Conservation (phyloP, 495 filamentous ascomycete species). For the Penicillium malachiteum region DNA sequence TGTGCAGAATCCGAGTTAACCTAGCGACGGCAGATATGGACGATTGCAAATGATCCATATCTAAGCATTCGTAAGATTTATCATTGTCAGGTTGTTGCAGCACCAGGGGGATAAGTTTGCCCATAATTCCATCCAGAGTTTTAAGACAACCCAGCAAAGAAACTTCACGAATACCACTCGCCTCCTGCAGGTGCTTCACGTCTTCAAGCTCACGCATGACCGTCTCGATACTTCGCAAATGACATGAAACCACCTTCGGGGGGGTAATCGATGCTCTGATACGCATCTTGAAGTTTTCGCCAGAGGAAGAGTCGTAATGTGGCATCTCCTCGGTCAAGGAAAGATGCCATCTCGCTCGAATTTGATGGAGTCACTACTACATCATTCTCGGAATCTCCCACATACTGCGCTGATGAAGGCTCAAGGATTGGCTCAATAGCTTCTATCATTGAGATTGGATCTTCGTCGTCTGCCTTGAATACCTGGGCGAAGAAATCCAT, state of each 20-base stretch:
- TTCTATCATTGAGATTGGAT: conserved; percentile 82
- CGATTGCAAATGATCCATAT: conserved; percentile 68
- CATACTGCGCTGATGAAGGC: conserved; percentile 55
- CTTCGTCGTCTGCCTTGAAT: conserved; percentile 62
- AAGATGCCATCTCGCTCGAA: conserved; percentile 74
- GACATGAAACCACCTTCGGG: conserved; percentile 85
- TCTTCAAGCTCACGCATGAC: conserved; percentile 71
- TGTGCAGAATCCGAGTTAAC: conserved; percentile 70
- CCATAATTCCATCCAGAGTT: conserved; percentile 71
- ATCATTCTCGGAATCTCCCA: conserved; percentile 20
- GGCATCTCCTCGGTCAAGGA: conserved; percentile 75
- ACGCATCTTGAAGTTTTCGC: conserved; percentile 83
- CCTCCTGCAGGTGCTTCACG: conserved; percentile 57
- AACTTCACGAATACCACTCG: conserved; percentile 60
- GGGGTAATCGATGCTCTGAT: conserved; percentile 74
- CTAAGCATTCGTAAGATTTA: conserved; percentile 78
- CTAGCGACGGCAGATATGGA: conserved; percentile 67
- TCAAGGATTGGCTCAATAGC: conserved; percentile 90
- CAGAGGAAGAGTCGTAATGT: conserved; percentile 83
- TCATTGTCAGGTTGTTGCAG: conserved; percentile 62
- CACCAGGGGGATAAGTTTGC: conserved; percentile 60
- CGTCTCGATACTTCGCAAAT: conserved; percentile 78
- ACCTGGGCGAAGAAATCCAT: conserved; percentile 94
- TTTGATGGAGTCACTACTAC: conserved; percentile 24
- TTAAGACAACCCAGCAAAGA: conserved; percentile 73